Evolutionary conservation across 2,329 filamentous ascomycete species (phyloP), one percentile per base, ranked within the genome.

Genomic region (Chrysosphaeria jannelii): DNA sequence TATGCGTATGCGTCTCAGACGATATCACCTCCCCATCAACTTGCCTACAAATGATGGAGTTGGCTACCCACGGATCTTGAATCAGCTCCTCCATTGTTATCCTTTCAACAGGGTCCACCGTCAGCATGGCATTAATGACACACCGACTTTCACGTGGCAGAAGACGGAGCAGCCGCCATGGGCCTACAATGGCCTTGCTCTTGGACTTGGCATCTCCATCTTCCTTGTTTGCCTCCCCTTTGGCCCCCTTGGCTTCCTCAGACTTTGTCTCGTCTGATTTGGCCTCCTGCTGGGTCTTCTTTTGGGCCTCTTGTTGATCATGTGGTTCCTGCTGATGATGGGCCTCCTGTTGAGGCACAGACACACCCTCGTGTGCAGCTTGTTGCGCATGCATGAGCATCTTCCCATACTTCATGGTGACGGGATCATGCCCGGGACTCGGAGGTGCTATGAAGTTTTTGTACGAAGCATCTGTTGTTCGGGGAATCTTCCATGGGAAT

Each of bases 401-500:
- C 34, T 45, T 51, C n/a, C n/a, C n/a, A n/a, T n/a, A n/a, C n/a
- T n/a, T n/a, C n/a, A n/a, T n/a, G n/a, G n/a, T n/a, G n/a, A n/a
- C n/a, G 1, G 58, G 58, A 24, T 63, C 57, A 30, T 64, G 57
- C 2, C 70, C 72, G 1, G 72, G 70, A 3, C 78, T 74, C 1
- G 81, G 79, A 6, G 72, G 58, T 2, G 85, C 64, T 9, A 81
- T 67, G 39, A 97, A 97, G 2, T 97, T 57, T 36, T 81, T 79
- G 46, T 75, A 97, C 0, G 78, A 90, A 42, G 89, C 93, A 42
- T 97, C 85, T 4, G 74, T 74, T 40, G 78, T 50, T 19, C 79
- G 64, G 4, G 85, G 85, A 17, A 88, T 66, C 47, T 97, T 97
- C 85, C 85, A 97, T 0, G 85, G 85, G 39, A 97, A 97, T 17